Evolutionary conservation across 2,329 filamentous ascomycete genomes (phyloP), one percentile per base, ranked within the genome.

Genomic region (Talaromyces sp.): DNA sequence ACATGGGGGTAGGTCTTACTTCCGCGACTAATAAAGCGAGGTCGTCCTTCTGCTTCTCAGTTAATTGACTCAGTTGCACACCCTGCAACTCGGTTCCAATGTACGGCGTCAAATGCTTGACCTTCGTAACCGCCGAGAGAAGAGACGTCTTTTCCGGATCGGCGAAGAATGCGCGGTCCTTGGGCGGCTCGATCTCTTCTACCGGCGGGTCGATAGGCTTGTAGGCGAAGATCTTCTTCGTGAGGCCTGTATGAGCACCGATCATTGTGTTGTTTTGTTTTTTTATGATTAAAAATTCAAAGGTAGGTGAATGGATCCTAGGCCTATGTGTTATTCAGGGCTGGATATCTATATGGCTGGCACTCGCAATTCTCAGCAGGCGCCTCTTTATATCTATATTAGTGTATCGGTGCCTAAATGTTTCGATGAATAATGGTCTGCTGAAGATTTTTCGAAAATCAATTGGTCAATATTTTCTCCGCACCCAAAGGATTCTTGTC

Each of bases 11-110:
- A 2, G 22, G 2, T 36, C 39, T 57, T 36, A 59, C 57, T 17
- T 59, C 58, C 2, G 58, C 58, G 4, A 59, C 58, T 15, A 59
- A 25, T 27, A 59, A 28, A 30, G 58, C 58, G n/a, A 59, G 22
- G 8, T 59, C 58, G 9, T 59, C 51, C 11, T 36, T 55, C 27
- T 59, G 58, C 28, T 49, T 47, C 19, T 47, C 51, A 36, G 47
- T 28, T 7, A 59, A 19, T 28, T 55, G 58, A 49, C 51, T 55
- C 52, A 59, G 8, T 39, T 59, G 58, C 11, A 59, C 51, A 7
- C 52, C 52, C 22, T 59, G n/a, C 36, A 59, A 13, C 10, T 55
- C 51, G 8, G 58, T 59, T 2, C 58, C 58, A 15, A 59, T 59
- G 32, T 55, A 55, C 19, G 51, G 51, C 33, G 58, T 59, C 25